Base-by-base conservation (phyloP, 2,329 filamentous ascomycete species). In the Fusarium tanahbumbuense region DNA sequence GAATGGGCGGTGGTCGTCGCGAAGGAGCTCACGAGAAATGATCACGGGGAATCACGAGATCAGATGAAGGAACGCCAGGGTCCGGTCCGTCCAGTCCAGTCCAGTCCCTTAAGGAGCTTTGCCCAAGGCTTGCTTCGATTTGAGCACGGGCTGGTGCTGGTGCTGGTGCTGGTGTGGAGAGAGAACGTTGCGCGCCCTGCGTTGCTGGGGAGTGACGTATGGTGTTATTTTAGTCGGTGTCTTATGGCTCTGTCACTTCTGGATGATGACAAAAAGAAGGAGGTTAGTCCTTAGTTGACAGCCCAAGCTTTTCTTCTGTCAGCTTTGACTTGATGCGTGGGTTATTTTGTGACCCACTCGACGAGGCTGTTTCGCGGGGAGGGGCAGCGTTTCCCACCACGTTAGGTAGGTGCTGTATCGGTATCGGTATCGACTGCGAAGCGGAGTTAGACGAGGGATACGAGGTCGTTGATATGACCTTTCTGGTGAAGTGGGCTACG, bases 151-250 rank as follows among this genome's bases (percentile, higher is more conserved):
- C 60, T 62, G 49, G 58, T 47, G 52, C 42, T 54, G 47, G 58
- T 47, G 52, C 42, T 54, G 47, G 55, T 59, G 57, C 27, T 57
- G 34, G 34, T 48, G 58, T 62, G 61, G 64, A 70, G 61, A 63
- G 56, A 63, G 57, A 50, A 72, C 44, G 55, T 63, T 56, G 69
- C 60, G 60, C 46, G 59, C 49, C 49, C 34, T 55, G 49, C 52
- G 62, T 72, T 74, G 67, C 68, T 64, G 64, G 55, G 62, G 64
- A 61, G 69, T 75, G 72, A 75, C 73, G 73, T 75, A 75, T 69
- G 55, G 52, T 73, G 69, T 60, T 68, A 62, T 68, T 58, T 68
- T 64, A 63, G 65, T 61, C 48, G 63, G 49, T 56, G 49, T 63
- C 52, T 56, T 27, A 49, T 67, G 50, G 34, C 23, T 52, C 32